A percentile compares a stretch with the other conserved stretches of the same genome.
Evolutionary conservation across 192 early-diverging fungal species (phyloP).

Genomic region (Mortierella alpina): DNA sequence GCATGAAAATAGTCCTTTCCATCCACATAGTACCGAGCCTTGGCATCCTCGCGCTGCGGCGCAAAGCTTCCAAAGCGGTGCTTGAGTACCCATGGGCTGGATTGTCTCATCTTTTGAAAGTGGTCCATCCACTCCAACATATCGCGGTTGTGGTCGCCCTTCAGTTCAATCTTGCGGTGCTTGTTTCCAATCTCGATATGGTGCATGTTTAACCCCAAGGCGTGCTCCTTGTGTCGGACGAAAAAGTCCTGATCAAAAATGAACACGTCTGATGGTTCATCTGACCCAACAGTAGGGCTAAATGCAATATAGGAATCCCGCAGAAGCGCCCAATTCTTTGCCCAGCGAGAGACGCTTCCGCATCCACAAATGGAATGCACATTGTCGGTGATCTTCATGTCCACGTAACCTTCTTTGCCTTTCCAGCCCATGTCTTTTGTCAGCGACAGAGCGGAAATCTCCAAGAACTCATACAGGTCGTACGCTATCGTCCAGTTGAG

Average conservation of each 20-base stretch:
- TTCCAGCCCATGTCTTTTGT: conserved; percentile 87
- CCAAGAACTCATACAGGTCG: conserved; percentile 81
- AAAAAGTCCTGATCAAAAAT: conserved; percentile 62
- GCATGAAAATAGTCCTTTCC: conserved; percentile 84
- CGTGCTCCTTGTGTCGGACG: conserved; percentile 30
- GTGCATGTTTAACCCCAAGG: conserved; percentile 63
- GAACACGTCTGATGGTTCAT: conserved; percentile 59
- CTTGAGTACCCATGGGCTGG: conserved; percentile 71
- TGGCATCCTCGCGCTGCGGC: conserved; percentile 71
- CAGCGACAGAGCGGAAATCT: conserved; percentile 78
- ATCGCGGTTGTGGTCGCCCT: conserved; percentile 68
- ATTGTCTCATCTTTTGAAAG: conserved; percentile 64
- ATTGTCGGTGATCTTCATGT: conserved; percentile 69
- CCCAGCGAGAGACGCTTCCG: conserved; percentile 57
- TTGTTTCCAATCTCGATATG: conserved; percentile 71
- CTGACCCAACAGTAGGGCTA: conserved; percentile 55
- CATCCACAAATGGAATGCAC: conserved; percentile 55
- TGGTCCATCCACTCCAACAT: conserved; percentile 78
- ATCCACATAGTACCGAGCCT: conserved; percentile 85
- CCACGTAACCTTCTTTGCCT: conserved; percentile 82
- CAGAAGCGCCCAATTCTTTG: conserved; percentile 76
- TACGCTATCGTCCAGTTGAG: conserved; percentile 71
- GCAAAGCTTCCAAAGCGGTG: conserved; percentile 85
- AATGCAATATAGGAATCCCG: conserved; percentile 79
- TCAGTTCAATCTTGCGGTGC: conserved; percentile 74